Conservation (phyloP, 2,329 filamentous ascomycete species). For the Aspergillus phoenicis region DNA sequence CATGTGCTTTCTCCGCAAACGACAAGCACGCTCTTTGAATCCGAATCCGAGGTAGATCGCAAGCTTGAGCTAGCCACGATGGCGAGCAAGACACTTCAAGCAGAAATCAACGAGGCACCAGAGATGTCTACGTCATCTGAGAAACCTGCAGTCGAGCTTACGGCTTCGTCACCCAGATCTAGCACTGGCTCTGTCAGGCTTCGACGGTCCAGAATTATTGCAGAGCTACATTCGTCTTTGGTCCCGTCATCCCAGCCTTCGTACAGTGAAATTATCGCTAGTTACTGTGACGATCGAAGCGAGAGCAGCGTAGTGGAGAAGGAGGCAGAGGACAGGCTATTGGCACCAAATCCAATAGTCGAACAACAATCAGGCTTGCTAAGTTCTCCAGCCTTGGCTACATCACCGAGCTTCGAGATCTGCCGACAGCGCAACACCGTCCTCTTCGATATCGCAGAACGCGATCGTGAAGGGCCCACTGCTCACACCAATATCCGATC, state of each 20-base stretch:
- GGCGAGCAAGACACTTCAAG: slow-evolving; percentile 43
- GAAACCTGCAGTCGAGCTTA: slow-evolving; percentile 26
- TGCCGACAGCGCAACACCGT: slow-evolving; percentile 37
- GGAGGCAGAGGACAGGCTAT: slow-evolving; percentile 21
- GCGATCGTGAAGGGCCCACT: slow-evolving; percentile 43
- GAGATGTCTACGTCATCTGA: slow-evolving; percentile 23
- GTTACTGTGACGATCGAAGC: slow-evolving; percentile 46
- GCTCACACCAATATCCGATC: slow-evolving; percentile 52
- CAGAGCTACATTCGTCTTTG: slow-evolving; percentile 53
- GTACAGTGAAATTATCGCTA: slow-evolving; percentile 56
- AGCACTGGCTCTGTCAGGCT: slow-evolving; percentile 43
- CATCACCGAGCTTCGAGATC: slow-evolving; percentile 29
- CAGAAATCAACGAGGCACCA: slow-evolving; percentile 32
- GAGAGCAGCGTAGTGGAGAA: slow-evolving; percentile 27
- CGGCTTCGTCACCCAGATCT: slow-evolving; percentile 29
- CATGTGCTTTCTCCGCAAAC: slow-evolving; percentile 59
- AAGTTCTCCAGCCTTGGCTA: slow-evolving; percentile 28
- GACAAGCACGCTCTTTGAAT: slow-evolving; percentile 22
- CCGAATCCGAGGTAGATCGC: slow-evolving; percentile 23
- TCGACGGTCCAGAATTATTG: slow-evolving; percentile 55
- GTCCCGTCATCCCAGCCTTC: slow-evolving; percentile 56
- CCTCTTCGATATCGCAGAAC: slow-evolving; percentile 45
- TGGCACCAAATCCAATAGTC: slow-evolving; percentile 23
- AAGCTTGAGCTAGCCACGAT: slow-evolving; percentile 42
- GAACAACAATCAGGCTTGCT: slow-evolving; percentile 32